Conservation (phyloP, 2,329 filamentous ascomycete species). For the Allantophomopsis lycopodina region DNA sequence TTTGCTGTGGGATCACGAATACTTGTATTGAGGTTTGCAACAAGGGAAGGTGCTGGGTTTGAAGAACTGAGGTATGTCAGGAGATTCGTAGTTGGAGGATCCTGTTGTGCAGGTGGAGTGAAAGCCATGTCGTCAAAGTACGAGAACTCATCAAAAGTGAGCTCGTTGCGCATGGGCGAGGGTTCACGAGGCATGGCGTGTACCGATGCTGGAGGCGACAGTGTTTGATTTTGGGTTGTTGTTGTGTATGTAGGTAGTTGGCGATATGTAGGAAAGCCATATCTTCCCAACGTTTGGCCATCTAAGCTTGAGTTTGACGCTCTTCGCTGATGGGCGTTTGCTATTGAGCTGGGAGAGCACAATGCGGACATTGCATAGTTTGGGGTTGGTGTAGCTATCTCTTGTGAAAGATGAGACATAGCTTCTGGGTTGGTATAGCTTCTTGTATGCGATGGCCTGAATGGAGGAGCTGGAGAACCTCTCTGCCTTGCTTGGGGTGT, state of each 20-base stretch:
- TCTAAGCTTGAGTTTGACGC: conserved; percentile 58
- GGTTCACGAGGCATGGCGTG: conserved; percentile 23
- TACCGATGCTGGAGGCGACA: conserved; percentile 26
- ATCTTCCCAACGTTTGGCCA: conserved; percentile 49
- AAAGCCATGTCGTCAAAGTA: conserved; percentile 13
- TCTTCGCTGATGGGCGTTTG: conserved; percentile 35
- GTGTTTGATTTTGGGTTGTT: conserved; percentile 25
- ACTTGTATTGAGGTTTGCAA: conserved; percentile 63
- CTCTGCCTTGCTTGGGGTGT: conserved; percentile 9
- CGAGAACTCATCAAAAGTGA: conserved; percentile 12
- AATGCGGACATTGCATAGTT: conserved; percentile 15
- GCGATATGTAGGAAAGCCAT: conserved; percentile 75
- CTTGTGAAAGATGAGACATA: conserved; percentile 21
- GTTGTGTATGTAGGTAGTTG: conserved; percentile 47
- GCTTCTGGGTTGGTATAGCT: conserved; percentile 50
- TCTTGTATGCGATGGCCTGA: conserved; percentile 34
- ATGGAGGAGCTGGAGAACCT: conserved; percentile 16
- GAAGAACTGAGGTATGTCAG: conserved; percentile 64
- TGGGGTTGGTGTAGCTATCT: conserved; percentile 11
- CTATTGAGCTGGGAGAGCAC: conserved; percentile 16
- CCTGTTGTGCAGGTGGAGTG: conserved; percentile 16
- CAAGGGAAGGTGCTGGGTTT: conserved; percentile 72
- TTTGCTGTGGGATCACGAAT: conserved; percentile 54
- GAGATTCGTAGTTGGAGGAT: conserved; percentile 47
- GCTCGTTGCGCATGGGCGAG: conserved; percentile 22